Base-by-base conservation (phyloP, 345 rosid genomes). In the Populus deltoides region DNA sequence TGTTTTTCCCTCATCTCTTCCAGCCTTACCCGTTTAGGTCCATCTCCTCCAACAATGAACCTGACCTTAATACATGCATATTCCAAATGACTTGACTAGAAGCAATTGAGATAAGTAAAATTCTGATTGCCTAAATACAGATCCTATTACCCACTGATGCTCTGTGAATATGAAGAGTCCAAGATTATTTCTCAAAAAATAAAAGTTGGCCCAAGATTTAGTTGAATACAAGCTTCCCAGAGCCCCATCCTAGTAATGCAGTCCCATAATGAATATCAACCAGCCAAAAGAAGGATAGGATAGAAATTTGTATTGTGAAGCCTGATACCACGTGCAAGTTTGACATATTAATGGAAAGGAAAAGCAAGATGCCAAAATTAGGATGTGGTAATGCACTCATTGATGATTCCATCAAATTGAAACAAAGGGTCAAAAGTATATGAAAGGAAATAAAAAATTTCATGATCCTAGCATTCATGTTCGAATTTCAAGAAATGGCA, bases 1-100 rank as follows among this genome's bases (percentile, higher is more conserved):
- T 96, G 97, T 66, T 91, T 96, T 78, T 93, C 98, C 87, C 99
- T 90, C 98, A 96, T 96, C 84, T 96, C 99, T 79, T 93, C 98
- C 77, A 93, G 78, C 49, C 98, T 77, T 63, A 93, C 98, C 43
- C 97, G 88, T 84, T 96, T 93, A 1, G 98, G 99, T 75, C 97
- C 98, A 85, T 96, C 99, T 17, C 98, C 97, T 59, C 98, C 98
- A 81, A 96, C 90, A 75, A 92, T 84, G 86, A 96, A 95, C 70
- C 89, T 91, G 79, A 96, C 98, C 98, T 93, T 85, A 59, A 75
- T 57, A 84, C 73, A 62, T 68, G 22, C 57, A 68, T 17, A 5
- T 49, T 25, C 51, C 31, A 62, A 43, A 81, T 74, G 57, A 75
- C 71, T 76, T 36, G 22, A 77, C 7, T 67, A 27, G 77, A 71